These are phyloP conservation scores for Ceratocystis cacaofunesta DNA, from an alignment of 2,329 filamentous ascomycete species.

Conservation along the genomic window DNA sequence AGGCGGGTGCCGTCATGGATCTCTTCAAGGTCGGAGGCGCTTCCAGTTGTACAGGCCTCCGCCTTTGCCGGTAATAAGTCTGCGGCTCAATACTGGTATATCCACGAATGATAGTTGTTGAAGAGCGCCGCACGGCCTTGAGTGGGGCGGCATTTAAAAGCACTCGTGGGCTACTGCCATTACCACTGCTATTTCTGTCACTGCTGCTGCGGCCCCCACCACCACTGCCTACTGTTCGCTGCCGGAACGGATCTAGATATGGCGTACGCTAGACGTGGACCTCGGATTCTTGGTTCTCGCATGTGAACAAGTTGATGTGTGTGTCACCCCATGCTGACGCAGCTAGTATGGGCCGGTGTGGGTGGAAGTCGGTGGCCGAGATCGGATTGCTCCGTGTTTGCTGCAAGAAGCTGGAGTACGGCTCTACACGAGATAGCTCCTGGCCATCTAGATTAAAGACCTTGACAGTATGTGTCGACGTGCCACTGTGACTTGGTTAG, in stretches of 20 bases:
- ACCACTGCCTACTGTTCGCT: not conserved
- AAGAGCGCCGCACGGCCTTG: not conserved
- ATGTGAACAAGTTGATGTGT: constrained; percentile 78
- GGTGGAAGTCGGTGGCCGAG: constrained; percentile 83
- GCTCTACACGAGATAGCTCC: constrained; percentile 70
- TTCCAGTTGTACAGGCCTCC: not conserved
- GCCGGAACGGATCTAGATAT: constrained; percentile 13
- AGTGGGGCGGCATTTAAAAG: not conserved
- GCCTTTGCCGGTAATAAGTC: not conserved
- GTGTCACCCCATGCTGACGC: constrained; percentile 76
- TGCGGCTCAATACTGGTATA: not conserved
- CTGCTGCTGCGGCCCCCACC: too few species aligned
- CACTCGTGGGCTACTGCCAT: not conserved
- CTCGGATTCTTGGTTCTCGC: constrained; percentile 34
- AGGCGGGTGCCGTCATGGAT: not conserved
- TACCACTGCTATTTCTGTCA: too few species aligned
- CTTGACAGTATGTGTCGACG: constrained; percentile 74
- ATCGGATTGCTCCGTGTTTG: constrained; percentile 71
- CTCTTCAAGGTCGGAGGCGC: not conserved
- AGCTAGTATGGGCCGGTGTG: constrained; percentile 80
- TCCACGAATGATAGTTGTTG: not conserved
- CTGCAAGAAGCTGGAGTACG: constrained; percentile 76
- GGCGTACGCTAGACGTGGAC: constrained; percentile 9
- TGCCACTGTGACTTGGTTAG: constrained; percentile 45
- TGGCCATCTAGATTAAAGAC: constrained; percentile 78